Conservation (phyloP, 176 grass and related monocot species). For the Bonia amplexicaulis region DNA sequence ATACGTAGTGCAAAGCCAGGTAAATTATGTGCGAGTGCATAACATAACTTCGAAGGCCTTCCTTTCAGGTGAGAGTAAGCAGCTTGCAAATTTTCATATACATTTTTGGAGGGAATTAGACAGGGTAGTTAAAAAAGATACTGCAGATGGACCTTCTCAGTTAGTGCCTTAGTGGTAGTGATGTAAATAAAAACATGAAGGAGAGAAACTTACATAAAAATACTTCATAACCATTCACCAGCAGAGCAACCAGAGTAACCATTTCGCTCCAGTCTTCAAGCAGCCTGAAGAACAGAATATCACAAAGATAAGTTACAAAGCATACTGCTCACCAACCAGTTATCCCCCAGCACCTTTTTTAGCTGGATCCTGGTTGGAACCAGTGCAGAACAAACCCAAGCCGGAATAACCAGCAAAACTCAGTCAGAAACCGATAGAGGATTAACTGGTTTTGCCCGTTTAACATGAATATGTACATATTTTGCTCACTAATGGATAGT, state of each 20-base stretch:
- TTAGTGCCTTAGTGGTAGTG: background rate
- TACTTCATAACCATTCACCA: conserved; percentile 42
- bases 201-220: conserved; percentile 40
- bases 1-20: conserved; percentile 21
- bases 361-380: background rate
- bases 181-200: background rate
- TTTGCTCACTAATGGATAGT: background rate
- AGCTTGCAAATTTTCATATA: background rate
- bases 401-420: background rate
- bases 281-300: conserved; percentile 29
- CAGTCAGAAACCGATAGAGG: background rate
- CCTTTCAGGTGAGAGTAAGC: background rate
- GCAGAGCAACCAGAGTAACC: conserved; percentile 38
- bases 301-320: background rate
- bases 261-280: conserved; percentile 48
- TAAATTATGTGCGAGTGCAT: background rate
- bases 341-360: background rate
- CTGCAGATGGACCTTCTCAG: background rate
- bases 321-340: background rate
- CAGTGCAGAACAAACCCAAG: background rate
- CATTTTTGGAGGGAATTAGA: background rate
- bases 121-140: background rate
- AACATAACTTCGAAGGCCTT: background rate
- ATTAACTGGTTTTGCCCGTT: background rate
- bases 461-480: background rate